Conservation (phyloP, 352 stramenopile species). For the Blastocystis sp. region DNA sequence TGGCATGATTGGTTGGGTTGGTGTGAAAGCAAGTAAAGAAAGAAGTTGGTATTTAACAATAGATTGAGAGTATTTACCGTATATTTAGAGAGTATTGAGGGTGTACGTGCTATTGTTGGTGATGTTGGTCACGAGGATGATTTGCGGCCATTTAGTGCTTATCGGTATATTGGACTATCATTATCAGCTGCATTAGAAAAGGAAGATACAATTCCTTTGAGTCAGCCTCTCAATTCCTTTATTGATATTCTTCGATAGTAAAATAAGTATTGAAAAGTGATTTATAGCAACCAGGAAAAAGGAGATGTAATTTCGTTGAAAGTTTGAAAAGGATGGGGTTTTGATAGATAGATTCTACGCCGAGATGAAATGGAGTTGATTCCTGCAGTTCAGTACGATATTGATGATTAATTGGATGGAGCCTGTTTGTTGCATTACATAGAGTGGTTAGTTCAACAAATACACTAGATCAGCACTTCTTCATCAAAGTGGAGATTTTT, state of each 20-base stretch:
- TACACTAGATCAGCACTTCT: neutral
- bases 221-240: neutral
- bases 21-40: slow-evolving; percentile 32
- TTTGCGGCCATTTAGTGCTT: neutral
- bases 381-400: neutral
- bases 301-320: neutral
- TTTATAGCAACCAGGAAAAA: neutral
- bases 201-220: neutral
- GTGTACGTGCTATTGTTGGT: neutral
- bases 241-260: neutral
- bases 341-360: neutral
- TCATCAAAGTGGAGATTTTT: slow-evolving; percentile 3
- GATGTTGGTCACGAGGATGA: neutral
- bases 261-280: neutral
- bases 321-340: neutral
- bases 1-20: slow-evolving; percentile 15
- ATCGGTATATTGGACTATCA: neutral
- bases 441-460: neutral
- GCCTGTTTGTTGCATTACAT: neutral
- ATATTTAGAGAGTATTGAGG: neutral
- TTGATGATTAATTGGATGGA: neutral
- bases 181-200: neutral
- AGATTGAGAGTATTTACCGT: slow-evolving; percentile 7
- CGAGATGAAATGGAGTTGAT: neutral
- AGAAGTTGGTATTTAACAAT: neutral